phyloP scores from a whole-genome alignment of 805 yeast species.

The Trichomonascus vanleenenianus region DNA sequence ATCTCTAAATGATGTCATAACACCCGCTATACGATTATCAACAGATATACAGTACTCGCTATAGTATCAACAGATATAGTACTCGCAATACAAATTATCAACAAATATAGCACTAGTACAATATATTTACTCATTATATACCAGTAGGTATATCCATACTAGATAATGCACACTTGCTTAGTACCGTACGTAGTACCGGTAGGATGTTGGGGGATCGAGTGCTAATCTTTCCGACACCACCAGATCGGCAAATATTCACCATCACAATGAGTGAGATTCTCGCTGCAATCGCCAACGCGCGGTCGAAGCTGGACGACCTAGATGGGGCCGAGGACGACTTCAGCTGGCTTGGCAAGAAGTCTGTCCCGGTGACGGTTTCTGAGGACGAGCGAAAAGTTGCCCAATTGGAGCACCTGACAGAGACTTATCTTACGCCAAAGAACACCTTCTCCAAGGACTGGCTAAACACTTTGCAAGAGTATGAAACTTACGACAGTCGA shows the following conservation, averaged over 20 bases:
- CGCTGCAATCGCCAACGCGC: neutral
- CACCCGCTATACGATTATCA: no score
- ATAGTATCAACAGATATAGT: no score
- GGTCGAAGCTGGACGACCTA: neutral
- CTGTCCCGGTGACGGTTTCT: neutral
- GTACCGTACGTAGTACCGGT: no score
- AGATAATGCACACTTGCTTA: no score
- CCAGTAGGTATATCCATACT: no score
- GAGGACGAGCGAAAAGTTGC: neutral
- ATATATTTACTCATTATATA: no score
- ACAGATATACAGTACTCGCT: no score
- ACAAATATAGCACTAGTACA: no score
- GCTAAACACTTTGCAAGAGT: conserved; percentile 56
- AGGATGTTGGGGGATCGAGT: no score
- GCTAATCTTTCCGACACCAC: no score
- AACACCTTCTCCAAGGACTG: conserved; percentile 60
- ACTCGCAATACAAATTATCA: no score
- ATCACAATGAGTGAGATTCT: neutral
- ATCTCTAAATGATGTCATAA: no score
- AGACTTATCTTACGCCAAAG: conserved; percentile 55
- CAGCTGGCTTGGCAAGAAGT: neutral
- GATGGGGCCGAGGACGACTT: neutral
- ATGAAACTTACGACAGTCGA: conserved; percentile 15
- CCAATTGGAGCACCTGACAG: conserved; percentile 21
- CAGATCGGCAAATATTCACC: neutral